phyloP scores from a whole-genome alignment of 1,139 yeast species.

The Waltiozyma sp. region DNA sequence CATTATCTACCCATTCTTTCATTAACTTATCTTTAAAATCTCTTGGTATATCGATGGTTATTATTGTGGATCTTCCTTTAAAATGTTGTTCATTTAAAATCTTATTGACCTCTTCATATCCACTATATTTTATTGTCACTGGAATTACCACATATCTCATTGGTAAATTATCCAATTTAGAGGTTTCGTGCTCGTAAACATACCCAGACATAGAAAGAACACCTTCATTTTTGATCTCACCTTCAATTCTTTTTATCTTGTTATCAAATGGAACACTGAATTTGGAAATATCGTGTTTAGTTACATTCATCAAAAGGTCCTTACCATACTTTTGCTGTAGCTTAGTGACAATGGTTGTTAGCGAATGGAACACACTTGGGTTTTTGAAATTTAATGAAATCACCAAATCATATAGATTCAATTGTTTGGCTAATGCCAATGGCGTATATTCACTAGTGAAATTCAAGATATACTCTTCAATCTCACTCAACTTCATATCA shows the following conservation, averaged over 20 bases:
- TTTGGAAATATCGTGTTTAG: neutral
- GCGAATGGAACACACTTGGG: neutral
- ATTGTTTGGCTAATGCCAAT: neutral
- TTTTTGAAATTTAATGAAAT: neutral
- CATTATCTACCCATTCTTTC: neutral
- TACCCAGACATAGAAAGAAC: neutral
- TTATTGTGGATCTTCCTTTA: neutral
- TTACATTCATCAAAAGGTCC: neutral
- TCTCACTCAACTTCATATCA: neutral
- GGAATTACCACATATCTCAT: neutral
- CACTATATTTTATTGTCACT: neutral
- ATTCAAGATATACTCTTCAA: neutral
- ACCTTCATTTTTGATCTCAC: neutral
- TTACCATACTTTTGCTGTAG: neutral
- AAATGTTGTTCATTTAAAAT: neutral
- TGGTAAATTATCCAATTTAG: neutral
- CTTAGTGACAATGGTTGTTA: neutral
- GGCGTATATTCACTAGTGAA: neutral
- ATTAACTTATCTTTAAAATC: neutral
- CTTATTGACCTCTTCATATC: neutral
- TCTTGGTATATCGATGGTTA: neutral
- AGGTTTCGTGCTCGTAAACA: neutral
- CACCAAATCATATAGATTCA: neutral
- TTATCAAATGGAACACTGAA: neutral
- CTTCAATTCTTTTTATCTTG: neutral